Conservation (phyloP, 192 early-diverging fungal species). For the Coemansia sp. region DNA sequence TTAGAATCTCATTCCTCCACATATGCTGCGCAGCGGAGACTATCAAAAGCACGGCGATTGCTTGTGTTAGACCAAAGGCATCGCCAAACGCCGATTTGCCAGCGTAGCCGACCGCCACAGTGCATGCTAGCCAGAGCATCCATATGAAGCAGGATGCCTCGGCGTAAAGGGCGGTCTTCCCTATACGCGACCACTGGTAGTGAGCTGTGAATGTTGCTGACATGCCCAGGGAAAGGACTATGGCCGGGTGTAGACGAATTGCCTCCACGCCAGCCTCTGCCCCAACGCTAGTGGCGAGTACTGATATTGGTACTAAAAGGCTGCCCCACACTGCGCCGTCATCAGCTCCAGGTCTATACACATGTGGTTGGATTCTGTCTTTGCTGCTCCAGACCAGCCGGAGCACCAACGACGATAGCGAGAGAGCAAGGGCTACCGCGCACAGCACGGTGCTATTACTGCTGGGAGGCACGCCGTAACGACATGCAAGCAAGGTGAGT, state of each 20-base stretch:
- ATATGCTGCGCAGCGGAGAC: neutral
- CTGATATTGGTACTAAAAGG: conserved; percentile 36
- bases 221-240: conserved; percentile 10
- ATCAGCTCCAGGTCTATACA: conserved; percentile 31
- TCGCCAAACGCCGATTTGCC: neutral
- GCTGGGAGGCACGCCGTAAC: conserved; percentile 14
- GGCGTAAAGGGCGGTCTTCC: neutral
- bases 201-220: conserved; percentile 11
- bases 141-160: neutral
- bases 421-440: neutral
- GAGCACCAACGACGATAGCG: conserved; percentile 7
- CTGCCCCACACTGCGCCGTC: conserved; percentile 39
- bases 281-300: conserved; percentile 14
- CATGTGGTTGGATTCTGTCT: neutral
- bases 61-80: neutral
- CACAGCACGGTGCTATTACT: neutral
- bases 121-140: conserved; percentile 5
- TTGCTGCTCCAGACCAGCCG: neutral
- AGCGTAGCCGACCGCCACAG: neutral
- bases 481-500: neutral
- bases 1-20: neutral
- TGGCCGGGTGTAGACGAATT: neutral
- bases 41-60: neutral
- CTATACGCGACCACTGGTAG: neutral
- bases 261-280: neutral